phyloP scores from a whole-genome alignment of 75 land plant genomes.

The Cunninghamia lanceolata region DNA sequence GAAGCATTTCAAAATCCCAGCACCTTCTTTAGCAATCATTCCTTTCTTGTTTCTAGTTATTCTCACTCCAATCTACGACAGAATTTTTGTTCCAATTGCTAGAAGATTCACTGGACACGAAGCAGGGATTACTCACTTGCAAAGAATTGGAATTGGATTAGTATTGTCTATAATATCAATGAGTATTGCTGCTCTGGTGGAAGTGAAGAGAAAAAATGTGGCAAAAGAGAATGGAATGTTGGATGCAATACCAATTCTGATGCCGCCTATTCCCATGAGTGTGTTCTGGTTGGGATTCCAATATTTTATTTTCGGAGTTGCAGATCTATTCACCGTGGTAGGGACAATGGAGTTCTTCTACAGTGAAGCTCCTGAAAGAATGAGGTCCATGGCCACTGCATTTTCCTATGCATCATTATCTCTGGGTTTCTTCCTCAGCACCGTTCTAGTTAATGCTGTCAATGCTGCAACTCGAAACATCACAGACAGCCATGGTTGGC shows the following conservation, averaged over 20 bases:
- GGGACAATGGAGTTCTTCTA: conserved; percentile 39
- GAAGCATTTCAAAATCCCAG: conserved; percentile 25
- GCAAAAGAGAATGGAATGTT: conserved; percentile 16
- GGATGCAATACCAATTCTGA: background rate
- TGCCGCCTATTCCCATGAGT: conserved; percentile 19
- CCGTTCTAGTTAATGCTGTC: conserved; percentile 27
- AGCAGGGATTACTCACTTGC: conserved; percentile 35
- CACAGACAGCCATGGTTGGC: conserved; percentile 15
- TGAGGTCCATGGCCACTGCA: conserved; percentile 17
- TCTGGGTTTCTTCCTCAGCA: conserved; percentile 31
- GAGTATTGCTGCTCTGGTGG: conserved; percentile 37
- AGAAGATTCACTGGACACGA: conserved; percentile 28
- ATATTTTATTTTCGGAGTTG: conserved; percentile 21
- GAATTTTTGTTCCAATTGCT: conserved; percentile 30
- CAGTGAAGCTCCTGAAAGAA: conserved; percentile 8
- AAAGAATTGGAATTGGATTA: conserved; percentile 47
- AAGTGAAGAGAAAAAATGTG: conserved; percentile 21
- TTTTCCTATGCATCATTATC: conserved; percentile 17
- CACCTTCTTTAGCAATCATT: conserved; percentile 24
- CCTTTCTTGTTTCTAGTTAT: conserved; percentile 26
- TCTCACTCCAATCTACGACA: conserved; percentile 28
- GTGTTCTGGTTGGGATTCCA: conserved; percentile 23
- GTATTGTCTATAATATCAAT: conserved; percentile 41
- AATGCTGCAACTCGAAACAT: conserved; percentile 21
- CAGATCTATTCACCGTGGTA: conserved; percentile 25